Evolutionary conservation across 768 basidiomycete genomes (phyloP), one percentile per base, ranked within the genome.

Genomic region (Kwoniella dejecticola): DNA sequence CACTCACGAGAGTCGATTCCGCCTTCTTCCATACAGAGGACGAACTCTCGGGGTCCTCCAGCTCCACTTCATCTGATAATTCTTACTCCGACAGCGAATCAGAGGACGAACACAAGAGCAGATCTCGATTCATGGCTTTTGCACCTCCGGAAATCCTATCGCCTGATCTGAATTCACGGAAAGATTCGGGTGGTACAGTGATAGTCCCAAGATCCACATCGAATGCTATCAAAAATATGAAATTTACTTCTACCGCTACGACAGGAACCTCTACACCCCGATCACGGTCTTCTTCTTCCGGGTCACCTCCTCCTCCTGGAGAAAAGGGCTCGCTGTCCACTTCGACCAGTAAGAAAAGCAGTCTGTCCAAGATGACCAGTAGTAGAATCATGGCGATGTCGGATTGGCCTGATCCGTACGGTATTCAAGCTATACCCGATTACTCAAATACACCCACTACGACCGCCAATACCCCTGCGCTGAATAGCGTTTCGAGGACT

Each of bases 371-470:
- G 44, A 58, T 59, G 62, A 60, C 42, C 10, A 38, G 49, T 30
- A 52, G 48, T 54, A 19, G 60, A 29, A 42, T 62, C 8, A 30
- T 62, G 47, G 60, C 60, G 12, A 46, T 50, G 52, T 62, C 60
- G 15, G 70, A 70, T 56, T 70, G 54, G 33, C 68, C 68, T 2
- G 71, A 73, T 61, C 68, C 71, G 23, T 70, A 70, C 29, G 71
- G 71, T 3, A 68, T 70, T 12, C 31, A 60, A 53, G 45, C 50
- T 26, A n/a, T n/a, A n/a, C n/a, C n/a, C n/a, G 52, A 49, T 6
- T 12, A 41, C 19, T 50, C 19, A 31, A 50, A n/a, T 50, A 30
- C 31, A 24, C 27, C 60, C 12, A 47, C 59, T 3, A 31, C 58
- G n/a, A 50, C 49, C 5, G 47, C 41, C 15, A 53, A 17, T 17